Percentiles rank a stretch among this genome's conserved stretches.
These are phyloP conservation scores for Helichrysum umbraculigerum DNA, from an alignment of 129 eudicot species.

Conservation along the genomic window DNA sequence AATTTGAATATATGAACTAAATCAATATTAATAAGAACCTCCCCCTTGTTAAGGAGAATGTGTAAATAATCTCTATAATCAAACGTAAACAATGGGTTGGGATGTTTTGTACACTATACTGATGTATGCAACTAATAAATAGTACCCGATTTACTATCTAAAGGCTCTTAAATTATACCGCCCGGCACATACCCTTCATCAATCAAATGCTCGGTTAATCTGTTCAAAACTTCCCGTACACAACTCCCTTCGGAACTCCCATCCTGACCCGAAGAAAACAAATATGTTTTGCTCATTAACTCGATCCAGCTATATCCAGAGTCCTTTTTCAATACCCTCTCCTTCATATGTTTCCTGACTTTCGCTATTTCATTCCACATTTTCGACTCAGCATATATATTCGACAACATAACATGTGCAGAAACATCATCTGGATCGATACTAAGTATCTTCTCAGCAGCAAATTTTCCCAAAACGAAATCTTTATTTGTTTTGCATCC, in stretches of 20 bases:
- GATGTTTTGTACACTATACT: too few species aligned
- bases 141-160: too few species aligned
- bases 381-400: constrained; percentile 58
- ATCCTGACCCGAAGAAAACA: constrained; percentile 45
- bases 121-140: too few species aligned
- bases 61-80: too few species aligned
- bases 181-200: constrained; percentile 53
- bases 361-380: constrained; percentile 62
- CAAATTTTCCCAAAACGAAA: constrained; percentile 46
- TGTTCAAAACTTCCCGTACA: constrained; percentile 35
- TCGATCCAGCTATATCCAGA: constrained; percentile 70
- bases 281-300: constrained; percentile 39
- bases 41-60: too few species aligned
- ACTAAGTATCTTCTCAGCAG: constrained; percentile 60
- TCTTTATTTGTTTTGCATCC: constrained; percentile 60
- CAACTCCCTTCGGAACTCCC: constrained; percentile 17
- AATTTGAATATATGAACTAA: too few species aligned
- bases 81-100: too few species aligned
- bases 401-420: constrained; percentile 64
- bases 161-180: too few species aligned
- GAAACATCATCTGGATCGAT: constrained; percentile 76
- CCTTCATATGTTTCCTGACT: constrained; percentile 52
- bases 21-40: too few species aligned
- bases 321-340: constrained; percentile 63
- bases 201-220: constrained; percentile 50